A percentile compares a stretch with the other conserved stretches of the same genome.
phyloP scores from a whole-genome alignment of 2,329 filamentous ascomycete genomes.

The Sporothrix pallida region DNA sequence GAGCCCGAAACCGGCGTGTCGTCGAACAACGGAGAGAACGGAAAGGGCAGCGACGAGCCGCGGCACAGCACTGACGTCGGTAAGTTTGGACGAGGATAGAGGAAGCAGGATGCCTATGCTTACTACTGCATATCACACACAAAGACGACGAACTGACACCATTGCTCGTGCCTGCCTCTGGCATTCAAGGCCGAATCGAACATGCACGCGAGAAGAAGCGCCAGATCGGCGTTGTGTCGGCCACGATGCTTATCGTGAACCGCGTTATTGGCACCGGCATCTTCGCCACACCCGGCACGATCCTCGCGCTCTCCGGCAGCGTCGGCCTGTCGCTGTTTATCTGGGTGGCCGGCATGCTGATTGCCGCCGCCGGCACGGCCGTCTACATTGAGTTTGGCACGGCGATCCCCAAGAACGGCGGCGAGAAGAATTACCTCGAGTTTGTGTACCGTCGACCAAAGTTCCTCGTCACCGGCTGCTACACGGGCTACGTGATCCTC shows the following conservation, averaged over 20 bases:
- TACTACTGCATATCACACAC: not conserved
- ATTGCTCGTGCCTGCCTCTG: not conserved
- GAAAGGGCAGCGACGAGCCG: not conserved
- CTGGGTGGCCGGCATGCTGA: conserved; percentile 67
- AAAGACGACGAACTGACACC: conserved; percentile 13
- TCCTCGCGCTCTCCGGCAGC: conserved; percentile 62
- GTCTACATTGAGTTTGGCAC: conserved; percentile 72
- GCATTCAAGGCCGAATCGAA: conserved; percentile 44
- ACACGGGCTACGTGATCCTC: conserved; percentile 66
- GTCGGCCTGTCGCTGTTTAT: conserved; percentile 67
- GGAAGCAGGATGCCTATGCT: not conserved
- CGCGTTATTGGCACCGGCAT: conserved; percentile 71
- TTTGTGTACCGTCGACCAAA: conserved; percentile 65
- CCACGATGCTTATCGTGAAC: conserved; percentile 67
- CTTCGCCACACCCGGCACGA: conserved; percentile 66
- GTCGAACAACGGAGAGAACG: not conserved
- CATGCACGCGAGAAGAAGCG: conserved; percentile 56
- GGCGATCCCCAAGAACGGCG: conserved; percentile 67
- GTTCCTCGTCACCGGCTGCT: conserved; percentile 66
- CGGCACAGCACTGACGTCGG: not conserved
- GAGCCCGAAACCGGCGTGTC: not conserved
- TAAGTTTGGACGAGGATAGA: not conserved
- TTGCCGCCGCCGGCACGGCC: conserved; percentile 66
- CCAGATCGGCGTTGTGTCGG: conserved; percentile 61
- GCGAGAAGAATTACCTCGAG: conserved; percentile 72